phyloP scores from a whole-genome alignment of 306 rosid species.

The Mimosa pudica region DNA sequence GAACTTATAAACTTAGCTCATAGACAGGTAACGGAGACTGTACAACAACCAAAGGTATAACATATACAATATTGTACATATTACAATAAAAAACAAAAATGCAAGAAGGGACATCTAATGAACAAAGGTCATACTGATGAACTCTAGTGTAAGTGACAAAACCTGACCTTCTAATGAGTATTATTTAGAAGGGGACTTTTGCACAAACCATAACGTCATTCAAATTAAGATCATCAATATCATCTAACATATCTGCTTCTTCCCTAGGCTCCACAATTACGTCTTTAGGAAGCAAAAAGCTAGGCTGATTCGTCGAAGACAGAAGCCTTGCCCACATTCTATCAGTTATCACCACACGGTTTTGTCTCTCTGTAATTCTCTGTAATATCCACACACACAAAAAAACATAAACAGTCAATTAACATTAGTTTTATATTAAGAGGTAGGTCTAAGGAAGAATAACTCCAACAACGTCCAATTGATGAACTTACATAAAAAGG shows the following conservation, averaged over 20 bases:
- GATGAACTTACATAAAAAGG: conserved; percentile 76
- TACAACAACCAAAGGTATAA: neutral
- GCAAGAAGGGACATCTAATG: too few species aligned
- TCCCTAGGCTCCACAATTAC: conserved; percentile 47
- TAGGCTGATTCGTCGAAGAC: conserved; percentile 93
- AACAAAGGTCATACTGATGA: too few species aligned
- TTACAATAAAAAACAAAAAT: neutral
- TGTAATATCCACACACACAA: conserved; percentile 34
- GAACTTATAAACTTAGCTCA: too few species aligned
- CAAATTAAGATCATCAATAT: conserved; percentile 27
- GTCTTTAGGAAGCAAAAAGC: conserved; percentile 59
- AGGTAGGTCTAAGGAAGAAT: neutral
- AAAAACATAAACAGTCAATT: neutral
- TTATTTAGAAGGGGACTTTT: conserved; percentile 24
- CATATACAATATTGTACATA: neutral
- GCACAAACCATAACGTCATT: conserved; percentile 32
- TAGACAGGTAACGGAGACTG: neutral
- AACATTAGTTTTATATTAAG: neutral
- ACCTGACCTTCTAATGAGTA: neutral
- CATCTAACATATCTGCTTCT: conserved; percentile 36
- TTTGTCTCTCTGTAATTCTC: conserved; percentile 71
- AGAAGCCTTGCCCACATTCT: conserved; percentile 99
- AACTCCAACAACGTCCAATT: neutral
- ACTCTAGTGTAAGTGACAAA: too few species aligned
- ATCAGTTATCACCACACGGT: conserved; percentile 87